These are phyloP conservation scores for Peziza echinospora DNA, from an alignment of 495 filamentous ascomycete genomes.

Conservation along the genomic window DNA sequence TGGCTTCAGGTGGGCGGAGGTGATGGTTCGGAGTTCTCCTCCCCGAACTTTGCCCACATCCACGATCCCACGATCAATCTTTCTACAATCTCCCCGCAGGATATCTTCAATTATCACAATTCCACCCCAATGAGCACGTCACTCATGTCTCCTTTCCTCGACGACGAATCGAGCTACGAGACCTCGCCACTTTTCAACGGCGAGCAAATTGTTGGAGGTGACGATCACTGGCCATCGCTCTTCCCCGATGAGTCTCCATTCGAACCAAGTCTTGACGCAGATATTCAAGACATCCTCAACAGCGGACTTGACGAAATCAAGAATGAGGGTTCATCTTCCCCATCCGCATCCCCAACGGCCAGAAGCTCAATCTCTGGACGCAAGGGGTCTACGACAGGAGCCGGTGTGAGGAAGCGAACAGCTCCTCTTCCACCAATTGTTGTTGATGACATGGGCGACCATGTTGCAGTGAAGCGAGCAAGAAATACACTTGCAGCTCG, in stretches of 20 bases:
- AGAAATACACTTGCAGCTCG: constrained; percentile 89
- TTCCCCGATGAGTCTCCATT: constrained; percentile 32
- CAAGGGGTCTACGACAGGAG: constrained; percentile 40
- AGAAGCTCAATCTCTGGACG: constrained; percentile 26
- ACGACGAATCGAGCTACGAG: constrained; percentile 52
- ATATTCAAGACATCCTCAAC: constrained; percentile 17
- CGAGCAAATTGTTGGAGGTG: constrained; percentile 21
- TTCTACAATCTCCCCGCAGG: constrained; percentile 58
- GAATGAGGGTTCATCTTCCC: constrained; percentile 24
- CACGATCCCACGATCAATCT: constrained; percentile 31
- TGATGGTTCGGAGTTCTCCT: constrained; percentile 20
- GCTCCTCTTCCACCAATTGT: constrained; percentile 64
- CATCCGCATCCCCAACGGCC: constrained; percentile 23
- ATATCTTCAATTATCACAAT: constrained; percentile 58
- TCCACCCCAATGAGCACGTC: constrained; percentile 68
- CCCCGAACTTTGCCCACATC: constrained; percentile 11
- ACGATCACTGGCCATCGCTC: constrained; percentile 40
- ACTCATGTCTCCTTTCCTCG: constrained; percentile 59
- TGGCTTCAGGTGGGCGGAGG: constrained; percentile 31
- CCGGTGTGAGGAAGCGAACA: constrained; percentile 53
- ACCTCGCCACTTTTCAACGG: constrained; percentile 47
- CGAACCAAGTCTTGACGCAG: constrained; percentile 18
- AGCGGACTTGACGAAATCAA: constrained; percentile 20
- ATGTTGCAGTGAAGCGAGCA: constrained; percentile 68
- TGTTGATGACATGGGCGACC: constrained; percentile 49